Evolutionary conservation across 2,329 filamentous ascomycete species (phyloP).

Genomic region (Talaromyces sp.): DNA sequence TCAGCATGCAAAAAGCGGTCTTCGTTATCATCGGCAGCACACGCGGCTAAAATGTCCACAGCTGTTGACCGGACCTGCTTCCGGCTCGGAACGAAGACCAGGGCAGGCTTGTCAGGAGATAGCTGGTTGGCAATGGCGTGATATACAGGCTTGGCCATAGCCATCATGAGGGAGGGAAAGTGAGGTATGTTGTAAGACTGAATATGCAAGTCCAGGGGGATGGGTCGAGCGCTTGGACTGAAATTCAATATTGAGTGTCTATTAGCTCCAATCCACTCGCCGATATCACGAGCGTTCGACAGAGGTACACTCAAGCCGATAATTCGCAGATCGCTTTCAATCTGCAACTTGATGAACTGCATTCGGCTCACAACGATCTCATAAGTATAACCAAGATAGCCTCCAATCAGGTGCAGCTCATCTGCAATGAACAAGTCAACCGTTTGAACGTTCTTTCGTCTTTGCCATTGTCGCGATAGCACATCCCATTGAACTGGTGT

Average conservation of each 20-base stretch:
- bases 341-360: constrained; percentile 89
- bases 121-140: constrained; percentile 74
- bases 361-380: constrained; percentile 97
- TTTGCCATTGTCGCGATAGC: constrained; percentile 91
- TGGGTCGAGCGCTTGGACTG: constrained; percentile 81
- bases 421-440: constrained; percentile 92
- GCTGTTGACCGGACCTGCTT: constrained; percentile 90
- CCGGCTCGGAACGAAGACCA: constrained; percentile 87
- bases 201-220: constrained; percentile 88
- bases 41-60: constrained; percentile 81
- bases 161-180: constrained; percentile 96
- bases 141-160: constrained; percentile 95
- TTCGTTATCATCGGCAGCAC: constrained; percentile 82
- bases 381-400: constrained; percentile 81
- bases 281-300: constrained; percentile 87
- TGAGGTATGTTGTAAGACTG: constrained; percentile 95
- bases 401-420: constrained; percentile 89
- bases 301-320: constrained; percentile 87
- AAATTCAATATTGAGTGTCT: constrained; percentile 99
- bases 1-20: constrained; percentile 89
- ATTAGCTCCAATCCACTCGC: constrained; percentile 95
- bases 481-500: constrained; percentile 96
- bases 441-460: constrained; percentile 88
- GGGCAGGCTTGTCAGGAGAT: constrained; percentile 80
- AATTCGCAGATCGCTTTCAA: constrained; percentile 79